These are phyloP conservation scores for Ustilago esculenta DNA, from an alignment of 1,284 basidiomycete genomes.

Conservation along the genomic window DNA sequence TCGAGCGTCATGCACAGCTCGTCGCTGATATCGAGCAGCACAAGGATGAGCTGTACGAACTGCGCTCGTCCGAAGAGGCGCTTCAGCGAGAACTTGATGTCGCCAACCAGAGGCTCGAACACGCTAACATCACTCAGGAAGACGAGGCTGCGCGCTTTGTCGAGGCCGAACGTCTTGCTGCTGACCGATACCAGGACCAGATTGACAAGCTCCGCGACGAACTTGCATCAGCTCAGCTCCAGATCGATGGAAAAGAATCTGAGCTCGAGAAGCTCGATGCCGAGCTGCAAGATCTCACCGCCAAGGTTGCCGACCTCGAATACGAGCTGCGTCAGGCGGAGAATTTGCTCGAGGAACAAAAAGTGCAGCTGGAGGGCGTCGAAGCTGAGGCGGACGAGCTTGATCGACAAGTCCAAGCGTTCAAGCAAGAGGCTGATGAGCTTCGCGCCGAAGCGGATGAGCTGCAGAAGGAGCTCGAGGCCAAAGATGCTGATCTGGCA, in stretches of 20 bases:
- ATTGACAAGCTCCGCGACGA: constrained; percentile 55
- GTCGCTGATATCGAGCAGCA: constrained; percentile 49
- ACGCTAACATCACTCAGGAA: constrained; percentile 50
- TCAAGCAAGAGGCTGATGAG: constrained; percentile 63
- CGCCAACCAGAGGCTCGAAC: constrained; percentile 47
- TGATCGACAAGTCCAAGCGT: constrained; percentile 41
- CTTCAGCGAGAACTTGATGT: constrained; percentile 51
- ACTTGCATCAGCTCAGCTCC: constrained; percentile 58
- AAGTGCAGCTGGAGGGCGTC: constrained; percentile 68
- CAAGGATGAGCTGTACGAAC: constrained; percentile 50
- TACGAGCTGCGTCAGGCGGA: constrained; percentile 53
- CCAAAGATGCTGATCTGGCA: constrained; percentile 68
- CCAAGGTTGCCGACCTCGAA: constrained; percentile 52
- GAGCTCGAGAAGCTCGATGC: constrained; percentile 59
- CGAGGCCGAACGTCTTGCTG: constrained; percentile 39
- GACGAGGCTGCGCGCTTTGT: constrained; percentile 41
- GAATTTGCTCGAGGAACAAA: constrained; percentile 66
- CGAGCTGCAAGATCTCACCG: constrained; percentile 45
- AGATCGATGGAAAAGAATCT: constrained; percentile 56
- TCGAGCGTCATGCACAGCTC: constrained; percentile 48
- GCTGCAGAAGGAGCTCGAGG: constrained; percentile 43
- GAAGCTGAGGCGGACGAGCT: constrained; percentile 47
- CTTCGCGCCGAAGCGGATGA: constrained; percentile 46
- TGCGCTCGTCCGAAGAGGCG: constrained; percentile 45
- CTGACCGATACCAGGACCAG: constrained; percentile 48